Conservation (phyloP, 768 basidiomycete species). For the Podaxis sp. region DNA sequence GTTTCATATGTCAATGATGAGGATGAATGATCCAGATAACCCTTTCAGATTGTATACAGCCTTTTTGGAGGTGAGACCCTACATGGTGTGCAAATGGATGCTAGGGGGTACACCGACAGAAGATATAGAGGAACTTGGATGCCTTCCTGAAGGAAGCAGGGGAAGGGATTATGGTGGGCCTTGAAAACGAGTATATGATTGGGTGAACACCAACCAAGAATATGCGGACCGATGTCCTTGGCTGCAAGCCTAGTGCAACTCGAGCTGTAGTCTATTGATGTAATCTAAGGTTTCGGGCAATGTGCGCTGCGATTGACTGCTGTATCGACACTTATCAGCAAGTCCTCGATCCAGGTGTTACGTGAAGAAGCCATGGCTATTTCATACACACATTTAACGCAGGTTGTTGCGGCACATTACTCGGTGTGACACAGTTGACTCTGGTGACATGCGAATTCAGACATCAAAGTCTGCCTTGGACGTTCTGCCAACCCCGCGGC, state of each 20-base stretch:
- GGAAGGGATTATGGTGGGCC: constrained; percentile 22
- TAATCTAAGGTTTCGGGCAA: constrained; percentile 6
- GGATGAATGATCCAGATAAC: neutral
- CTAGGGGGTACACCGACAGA: constrained; percentile 24
- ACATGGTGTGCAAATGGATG: constrained; percentile 26
- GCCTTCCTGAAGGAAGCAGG: constrained; percentile 17
- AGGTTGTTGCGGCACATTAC: too few species aligned
- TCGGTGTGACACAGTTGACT: too few species aligned
- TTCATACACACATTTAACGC: too few species aligned
- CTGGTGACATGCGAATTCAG: too few species aligned
- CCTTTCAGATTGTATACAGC: constrained; percentile 29
- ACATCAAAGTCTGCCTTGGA: too few species aligned
- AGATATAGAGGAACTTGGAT: constrained; percentile 25
- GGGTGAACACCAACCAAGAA: neutral
- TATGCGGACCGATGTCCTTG: constrained; percentile 26
- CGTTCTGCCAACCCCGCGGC: too few species aligned
- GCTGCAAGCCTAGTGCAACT: constrained; percentile 31
- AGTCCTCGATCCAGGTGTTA: too few species aligned
- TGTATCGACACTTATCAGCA: too few species aligned
- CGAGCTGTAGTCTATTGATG: constrained; percentile 29
- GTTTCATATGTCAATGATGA: too few species aligned
- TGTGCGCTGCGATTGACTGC: neutral
- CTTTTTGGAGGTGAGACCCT: constrained; percentile 17
- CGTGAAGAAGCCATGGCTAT: too few species aligned
- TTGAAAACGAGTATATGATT: neutral